Base-by-base conservation (phyloP, 78 protist species). In the Tieghemostelium lacteum region DNA sequence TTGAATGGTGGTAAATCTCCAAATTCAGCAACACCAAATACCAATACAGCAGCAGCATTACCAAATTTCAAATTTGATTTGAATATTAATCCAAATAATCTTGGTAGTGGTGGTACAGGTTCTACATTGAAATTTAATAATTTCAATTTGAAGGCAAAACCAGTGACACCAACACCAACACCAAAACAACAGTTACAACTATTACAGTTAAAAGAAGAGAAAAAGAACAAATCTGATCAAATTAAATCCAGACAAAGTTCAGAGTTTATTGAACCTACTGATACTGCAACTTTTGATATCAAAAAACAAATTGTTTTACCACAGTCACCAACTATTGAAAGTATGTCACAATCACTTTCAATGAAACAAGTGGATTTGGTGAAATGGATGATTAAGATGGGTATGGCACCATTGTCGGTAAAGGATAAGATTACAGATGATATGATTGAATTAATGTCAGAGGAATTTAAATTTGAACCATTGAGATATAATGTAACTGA, bases 331-430 rank as follows among this genome's bases (percentile, higher is more conserved):
- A 69, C 91, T 10, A 66, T 54, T 26, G 75, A 83, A 24, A 40
- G 22, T 34, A 28, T 83, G 67, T 61, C 91, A 40, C 50, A 61
- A 28, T 12, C 69, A 12, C 29, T 70, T 29, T 61, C 63, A 36
- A 39, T 26, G 20, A 31, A 66, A 42, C 55, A 50, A 16, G 62
- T 69, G 0, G 91, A 83, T 3, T 37, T 83, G 2, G 19, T 83
- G 10, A 83, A 83, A 42, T 69, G 76, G 80, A 60, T 42, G 75
- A 83, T 83, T 45, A 50, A 29, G 16, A 65, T 52, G 54, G 73
- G 77, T 2, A 61, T 67, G 14, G 37, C 24, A 39, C 91, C 91
- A 40, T 58, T 31, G 0, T 31, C 55, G 17, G 26, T 55, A 8
- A 60, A 83, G 22, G 72, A 60, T 14, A 29, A 62, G 12, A 22